Conservation (phyloP, 805 yeast genomes). For the Candida ascalaphidarum region DNA sequence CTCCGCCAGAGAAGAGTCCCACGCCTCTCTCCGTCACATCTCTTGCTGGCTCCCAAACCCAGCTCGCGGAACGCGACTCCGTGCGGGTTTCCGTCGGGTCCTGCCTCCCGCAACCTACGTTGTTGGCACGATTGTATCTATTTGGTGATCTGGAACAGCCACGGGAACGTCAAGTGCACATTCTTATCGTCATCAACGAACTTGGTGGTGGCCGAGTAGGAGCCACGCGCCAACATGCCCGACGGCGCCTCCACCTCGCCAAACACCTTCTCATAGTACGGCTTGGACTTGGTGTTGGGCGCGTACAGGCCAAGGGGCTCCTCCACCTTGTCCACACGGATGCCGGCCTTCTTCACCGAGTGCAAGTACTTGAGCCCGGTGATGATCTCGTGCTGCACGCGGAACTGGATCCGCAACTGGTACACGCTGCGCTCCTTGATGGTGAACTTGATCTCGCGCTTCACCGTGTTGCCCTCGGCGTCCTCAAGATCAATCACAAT, state of each 20-base stretch:
- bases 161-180: constrained; percentile 65
- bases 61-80: no score
- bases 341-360: constrained; percentile 78
- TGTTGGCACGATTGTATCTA: constrained; percentile 10
- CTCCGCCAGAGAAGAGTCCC: no score
- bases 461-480: constrained; percentile 43
- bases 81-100: constrained; percentile 1
- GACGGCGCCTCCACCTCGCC: constrained; percentile 78
- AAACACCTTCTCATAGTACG: constrained; percentile 55
- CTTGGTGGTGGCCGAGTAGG: constrained; percentile 71
- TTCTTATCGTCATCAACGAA: constrained; percentile 82
- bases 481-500: constrained; percentile 63
- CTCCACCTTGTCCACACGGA: constrained; percentile 76
- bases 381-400: constrained; percentile 83
- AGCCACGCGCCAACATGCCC: constrained; percentile 83
- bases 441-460: constrained; percentile 57
- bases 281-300: constrained; percentile 76
- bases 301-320: constrained; percentile 89
- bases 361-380: constrained; percentile 87
- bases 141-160: constrained; percentile 81
- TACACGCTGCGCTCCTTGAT: constrained; percentile 75
- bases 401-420: constrained; percentile 64
- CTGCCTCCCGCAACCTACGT: background rate
- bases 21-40: no score
- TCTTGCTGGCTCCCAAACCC: no score